A percentile compares a stretch with the other conserved stretches of the same genome.
Conservation (phyloP, 257 asterid species). For the Rehmannia glutinosa region DNA sequence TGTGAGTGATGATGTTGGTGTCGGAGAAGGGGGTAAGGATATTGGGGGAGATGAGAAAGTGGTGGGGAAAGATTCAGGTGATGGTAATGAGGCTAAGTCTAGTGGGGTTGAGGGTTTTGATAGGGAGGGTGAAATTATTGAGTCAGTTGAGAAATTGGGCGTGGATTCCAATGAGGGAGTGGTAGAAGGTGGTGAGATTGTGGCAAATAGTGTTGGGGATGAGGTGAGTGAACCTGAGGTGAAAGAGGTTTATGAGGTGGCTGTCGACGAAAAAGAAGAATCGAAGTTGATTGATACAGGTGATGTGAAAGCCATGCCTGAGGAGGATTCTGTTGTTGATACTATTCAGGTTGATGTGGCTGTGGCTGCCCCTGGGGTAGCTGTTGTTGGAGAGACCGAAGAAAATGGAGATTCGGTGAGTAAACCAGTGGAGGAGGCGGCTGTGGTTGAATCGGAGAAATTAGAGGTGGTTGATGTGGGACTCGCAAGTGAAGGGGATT, state of each 20-base stretch:
- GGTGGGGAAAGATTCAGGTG: too few species aligned
- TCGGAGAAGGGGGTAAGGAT: constrained; percentile 24
- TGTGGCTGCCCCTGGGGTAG: constrained; percentile 33
- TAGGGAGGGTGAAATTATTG: neutral
- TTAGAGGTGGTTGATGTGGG: too few species aligned
- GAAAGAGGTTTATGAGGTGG: too few species aligned
- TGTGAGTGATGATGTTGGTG: constrained; percentile 30
- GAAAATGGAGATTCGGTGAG: neutral
- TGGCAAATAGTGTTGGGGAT: too few species aligned
- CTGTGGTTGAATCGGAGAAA: too few species aligned
- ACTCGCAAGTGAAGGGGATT: too few species aligned
- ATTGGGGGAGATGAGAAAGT: constrained; percentile 24
- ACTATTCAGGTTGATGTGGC: too few species aligned
- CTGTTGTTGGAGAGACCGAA: constrained; percentile 32
- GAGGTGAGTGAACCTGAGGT: too few species aligned
- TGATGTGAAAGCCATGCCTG: constrained; percentile 29
- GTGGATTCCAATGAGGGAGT: constrained; percentile 18
- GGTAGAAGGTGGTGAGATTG: constrained; percentile 3
- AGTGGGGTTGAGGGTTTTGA: constrained; percentile 4
- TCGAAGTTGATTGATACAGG: constrained; percentile 11
- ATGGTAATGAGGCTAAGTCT: too few species aligned
- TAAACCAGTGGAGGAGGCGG: too few species aligned
- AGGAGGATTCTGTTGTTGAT: constrained; percentile 42
- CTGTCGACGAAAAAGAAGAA: neutral
- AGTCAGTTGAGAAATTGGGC: constrained; percentile 14